These are phyloP conservation scores for Meira miltonrushii DNA, from an alignment of 1,284 basidiomycete genomes.

Conservation along the genomic window DNA sequence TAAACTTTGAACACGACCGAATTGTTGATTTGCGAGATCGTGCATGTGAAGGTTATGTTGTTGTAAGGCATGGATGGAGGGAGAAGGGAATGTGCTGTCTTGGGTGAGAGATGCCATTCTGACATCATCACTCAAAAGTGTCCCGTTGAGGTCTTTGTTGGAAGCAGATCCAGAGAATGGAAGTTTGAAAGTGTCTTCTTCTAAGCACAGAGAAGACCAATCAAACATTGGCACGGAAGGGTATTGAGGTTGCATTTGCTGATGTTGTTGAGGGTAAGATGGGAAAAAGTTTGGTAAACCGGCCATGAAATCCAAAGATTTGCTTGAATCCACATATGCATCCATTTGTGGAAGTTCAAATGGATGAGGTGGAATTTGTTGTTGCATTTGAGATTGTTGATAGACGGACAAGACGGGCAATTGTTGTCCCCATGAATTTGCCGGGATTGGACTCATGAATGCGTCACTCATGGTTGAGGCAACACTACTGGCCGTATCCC, in stretches of 20 bases:
- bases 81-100: too few relatives aligned
- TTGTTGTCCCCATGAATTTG: neutral
- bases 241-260: neutral
- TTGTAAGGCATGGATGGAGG: too few relatives aligned
- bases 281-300: neutral
- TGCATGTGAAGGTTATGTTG: too few relatives aligned
- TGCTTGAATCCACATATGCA: neutral
- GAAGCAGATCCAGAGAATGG: neutral
- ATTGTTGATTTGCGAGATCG: too few relatives aligned
- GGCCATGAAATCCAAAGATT: too few relatives aligned
- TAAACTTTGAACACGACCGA: too few relatives aligned
- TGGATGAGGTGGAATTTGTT: neutral
- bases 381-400: neutral
- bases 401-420: neutral
- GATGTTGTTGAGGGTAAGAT: neutral
- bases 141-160: neutral
- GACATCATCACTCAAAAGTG: neutral
- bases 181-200: neutral
- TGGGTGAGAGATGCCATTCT: too few relatives aligned
- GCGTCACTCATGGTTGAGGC: neutral
- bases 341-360: constrained; percentile 1
- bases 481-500: constrained; percentile 4
- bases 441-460: neutral
- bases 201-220: constrained; percentile 6
- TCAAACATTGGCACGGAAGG: neutral